phyloP scores from a whole-genome alignment of 176 grass and related monocot species.

The Zea luxurians region DNA sequence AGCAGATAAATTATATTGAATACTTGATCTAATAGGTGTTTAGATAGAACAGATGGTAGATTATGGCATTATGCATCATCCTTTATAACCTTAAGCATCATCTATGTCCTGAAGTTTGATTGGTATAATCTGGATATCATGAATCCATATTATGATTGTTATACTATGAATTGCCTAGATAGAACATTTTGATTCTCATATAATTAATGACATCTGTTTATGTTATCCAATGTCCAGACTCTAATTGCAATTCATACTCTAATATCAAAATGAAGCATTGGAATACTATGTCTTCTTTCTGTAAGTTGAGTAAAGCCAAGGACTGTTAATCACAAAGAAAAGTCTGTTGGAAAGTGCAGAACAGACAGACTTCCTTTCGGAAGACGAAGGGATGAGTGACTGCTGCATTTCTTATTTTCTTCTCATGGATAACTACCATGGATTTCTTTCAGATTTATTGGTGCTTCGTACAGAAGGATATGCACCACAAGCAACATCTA shows the following conservation, averaged over 20 bases:
- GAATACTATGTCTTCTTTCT: neutral
- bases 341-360: neutral
- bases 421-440: neutral
- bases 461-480: neutral
- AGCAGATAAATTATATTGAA: slow-evolving; percentile 1
- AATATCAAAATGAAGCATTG: neutral
- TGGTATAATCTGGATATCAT: neutral
- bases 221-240: neutral
- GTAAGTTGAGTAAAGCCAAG: neutral
- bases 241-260: neutral
- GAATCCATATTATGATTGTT: neutral
- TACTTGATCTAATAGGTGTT: no score
- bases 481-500: neutral
- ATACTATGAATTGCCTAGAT: neutral
- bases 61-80: neutral
- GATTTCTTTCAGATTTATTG: neutral
- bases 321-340: neutral
- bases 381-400: neutral
- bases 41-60: neutral
- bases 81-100: slow-evolving; percentile 14
- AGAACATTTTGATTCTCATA: neutral
- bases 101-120: neutral
- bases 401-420: neutral
- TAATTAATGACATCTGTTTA: slow-evolving; percentile 3
- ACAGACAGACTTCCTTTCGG: neutral